These are phyloP conservation scores for Lepidopterella palustris DNA, from an alignment of 495 filamentous ascomycete species.

Conservation along the genomic window DNA sequence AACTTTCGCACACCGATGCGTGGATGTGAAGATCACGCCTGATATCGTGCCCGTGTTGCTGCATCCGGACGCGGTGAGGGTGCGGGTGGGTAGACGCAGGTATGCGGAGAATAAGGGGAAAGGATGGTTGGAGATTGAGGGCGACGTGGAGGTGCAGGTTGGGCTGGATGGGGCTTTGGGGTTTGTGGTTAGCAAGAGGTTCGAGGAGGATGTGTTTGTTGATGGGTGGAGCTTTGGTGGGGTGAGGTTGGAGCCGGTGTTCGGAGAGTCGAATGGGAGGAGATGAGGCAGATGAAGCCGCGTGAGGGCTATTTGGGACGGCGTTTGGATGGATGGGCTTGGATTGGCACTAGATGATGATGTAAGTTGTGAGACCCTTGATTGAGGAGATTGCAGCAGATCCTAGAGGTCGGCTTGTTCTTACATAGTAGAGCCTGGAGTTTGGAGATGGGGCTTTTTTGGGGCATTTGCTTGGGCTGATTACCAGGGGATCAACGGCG, in stretches of 20 bases:
- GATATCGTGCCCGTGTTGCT: conserved; percentile 30
- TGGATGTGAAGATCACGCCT: conserved; percentile 31
- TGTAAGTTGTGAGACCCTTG: too few species aligned
- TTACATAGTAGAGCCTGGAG: too few species aligned
- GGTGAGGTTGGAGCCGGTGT: conserved; percentile 30
- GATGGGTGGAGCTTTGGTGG: conserved; percentile 34
- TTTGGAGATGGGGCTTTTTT: too few species aligned
- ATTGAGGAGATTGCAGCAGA: too few species aligned
- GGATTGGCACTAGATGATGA: too few species aligned
- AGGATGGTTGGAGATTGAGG: conserved; percentile 32
- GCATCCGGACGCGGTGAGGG: conserved; percentile 32
- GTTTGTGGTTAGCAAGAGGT: conserved; percentile 28
- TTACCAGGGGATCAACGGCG: too few species aligned
- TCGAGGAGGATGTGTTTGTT: conserved; percentile 23
- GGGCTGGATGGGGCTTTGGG: conserved; percentile 31
- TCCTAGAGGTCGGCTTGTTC: too few species aligned
- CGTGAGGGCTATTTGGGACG: too few species aligned
- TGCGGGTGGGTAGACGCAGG: conserved; percentile 20
- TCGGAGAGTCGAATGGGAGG: conserved; percentile 6
- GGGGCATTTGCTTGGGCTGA: too few species aligned
- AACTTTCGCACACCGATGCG: conserved; percentile 25
- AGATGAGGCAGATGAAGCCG: too few species aligned
- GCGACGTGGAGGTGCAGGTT: conserved; percentile 31
- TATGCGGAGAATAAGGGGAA: conserved; percentile 24
- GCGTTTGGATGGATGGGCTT: too few species aligned